Base-by-base conservation (phyloP, 768 basidiomycete species). In the Hortiboletus flavorubellus region DNA sequence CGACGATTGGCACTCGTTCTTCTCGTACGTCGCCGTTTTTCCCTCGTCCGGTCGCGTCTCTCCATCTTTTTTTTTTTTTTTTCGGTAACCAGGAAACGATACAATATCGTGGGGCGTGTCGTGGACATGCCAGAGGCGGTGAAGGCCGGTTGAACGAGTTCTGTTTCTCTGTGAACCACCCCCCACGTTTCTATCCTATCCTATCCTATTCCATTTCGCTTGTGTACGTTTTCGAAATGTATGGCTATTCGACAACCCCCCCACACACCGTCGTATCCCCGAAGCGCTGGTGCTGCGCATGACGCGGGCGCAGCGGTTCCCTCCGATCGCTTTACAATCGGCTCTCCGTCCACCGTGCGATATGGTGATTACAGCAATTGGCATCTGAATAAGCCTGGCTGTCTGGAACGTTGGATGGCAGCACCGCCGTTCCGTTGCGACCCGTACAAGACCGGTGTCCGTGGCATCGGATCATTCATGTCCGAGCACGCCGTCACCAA, bases 1-100 rank as follows among this genome's bases (percentile, higher is more conserved):
- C 55, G 80, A 94, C 54, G 92, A 96, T 59, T 98, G 95, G 95
- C 78, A 89, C 68, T 64, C 76, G 15, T 98, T 96, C 76, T 97
- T 95, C 73, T 67, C 76, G 86, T 95, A 76, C 72, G 91, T 86
- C 0, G 1, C 21, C 21, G 21, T 21, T 21, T 21, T 21, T 21
- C 21, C 21, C 2, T 10, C 56, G 8, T 26, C 21, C 21, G 21
- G 21, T 21, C 21, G 21, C 21, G 21, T 21, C 21, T 21, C 21
- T 21, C 21, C 21, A 21, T 21, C 21, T 21, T 21, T 2, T 21
- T 21, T 21, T 21, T 21, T 21, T 21, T 21, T 1, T 21, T 21
- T 21, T 21, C 21, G 21, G 21, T 21, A 21, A 21, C 21, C 62
- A 89, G 86, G 56, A 89, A 93, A 79, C 81, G 94, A 33, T 97